Base-by-base conservation (phyloP, 2,329 filamentous ascomycete species). In the Helotiales sp. region DNA sequence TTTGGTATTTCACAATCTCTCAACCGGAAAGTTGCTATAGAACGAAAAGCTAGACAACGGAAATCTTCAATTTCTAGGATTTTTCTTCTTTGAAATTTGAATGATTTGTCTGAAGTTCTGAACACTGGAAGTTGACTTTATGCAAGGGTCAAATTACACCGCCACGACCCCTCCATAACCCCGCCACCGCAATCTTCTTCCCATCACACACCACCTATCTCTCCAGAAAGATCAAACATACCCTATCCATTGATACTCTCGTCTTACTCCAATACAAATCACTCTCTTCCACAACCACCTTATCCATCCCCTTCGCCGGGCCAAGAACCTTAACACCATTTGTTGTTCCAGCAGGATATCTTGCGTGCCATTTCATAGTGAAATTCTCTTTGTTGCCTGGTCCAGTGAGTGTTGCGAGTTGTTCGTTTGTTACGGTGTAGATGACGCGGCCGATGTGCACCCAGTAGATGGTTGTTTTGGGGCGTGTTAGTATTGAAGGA, bases 361-460 rank as follows among this genome's bases (percentile, higher is more conserved):
- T 43, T 80, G 79, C 63, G 83, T 84, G 80, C 78, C 84, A 79
- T 49, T 81, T 79, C 80, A 86, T 78, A 0, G 83, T 85, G 69
- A 86, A 82, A 66, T 86, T 86, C 75, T 85, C 83, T 67, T 78
- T 75, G 70, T 86, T 85, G 0, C 80, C 81, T 2, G 75, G 75
- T 0, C 83, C 84, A 0, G 82, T 84, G 50, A 86, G 68, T 40
- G 76, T 73, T 17, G 79, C 78, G 69, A 86, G 71, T 62, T 80
- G 78, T 66, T 81, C 79, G 71, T 86, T 84, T 55, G 80, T 81
- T 0, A 82, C 84, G 2, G 82, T 81, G 70, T 85, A 86, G 4
- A 86, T 78, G 40, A 86, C 74, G 2, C 84, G 77, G 6, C 84
- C 84, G 64, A 86, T 85, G 71, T 85, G 82, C 45, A 83, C 83